Conservation (phyloP, 2,329 filamentous ascomycete species). For the Alternaria alternata region DNA sequence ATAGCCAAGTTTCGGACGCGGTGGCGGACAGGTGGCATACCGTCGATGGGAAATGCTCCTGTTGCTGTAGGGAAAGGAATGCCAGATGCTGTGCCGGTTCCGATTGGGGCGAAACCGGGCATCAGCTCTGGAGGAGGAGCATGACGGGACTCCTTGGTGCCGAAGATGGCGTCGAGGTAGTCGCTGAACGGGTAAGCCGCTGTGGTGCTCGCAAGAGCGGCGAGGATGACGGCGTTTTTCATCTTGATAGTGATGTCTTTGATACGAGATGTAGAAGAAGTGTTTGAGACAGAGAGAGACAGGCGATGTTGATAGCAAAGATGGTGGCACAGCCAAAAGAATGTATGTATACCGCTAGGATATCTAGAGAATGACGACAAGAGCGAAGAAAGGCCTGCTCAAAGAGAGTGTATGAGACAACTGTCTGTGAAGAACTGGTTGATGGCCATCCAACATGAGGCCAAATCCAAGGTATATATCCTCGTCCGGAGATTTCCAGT, state of each 20-base stretch:
- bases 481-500: slow-evolving; percentile 9
- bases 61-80: slow-evolving; percentile 17
- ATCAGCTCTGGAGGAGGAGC: slow-evolving; percentile 8
- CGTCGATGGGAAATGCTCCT: not conserved
- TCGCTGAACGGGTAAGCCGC: slow-evolving; percentile 25
- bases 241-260: slow-evolving; percentile 17
- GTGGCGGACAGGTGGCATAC: not conserved
- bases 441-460: slow-evolving; percentile 1
- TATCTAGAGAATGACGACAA: slow-evolving; percentile 21
- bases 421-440: slow-evolving; percentile 21
- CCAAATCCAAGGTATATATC: slow-evolving; percentile 20
- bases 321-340: slow-evolving; percentile 26
- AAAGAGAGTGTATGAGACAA: slow-evolving; percentile 19
- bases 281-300: not conserved
- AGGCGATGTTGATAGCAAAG: slow-evolving; percentile 1
- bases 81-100: slow-evolving; percentile 4
- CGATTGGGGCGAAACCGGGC: slow-evolving; percentile 8
- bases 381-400: slow-evolving; percentile 3
- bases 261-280: not conserved
- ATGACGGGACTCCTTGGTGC: slow-evolving; percentile 15
- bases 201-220: slow-evolving; percentile 34
- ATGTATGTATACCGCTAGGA: slow-evolving; percentile 21
- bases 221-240: slow-evolving; percentile 32
- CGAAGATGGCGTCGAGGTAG: slow-evolving; percentile 25
- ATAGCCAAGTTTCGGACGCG: slow-evolving; percentile 13